These are phyloP conservation scores for Verticillium zaregamsianum DNA, from an alignment of 2,329 filamentous ascomycete species.

Conservation along the genomic window DNA sequence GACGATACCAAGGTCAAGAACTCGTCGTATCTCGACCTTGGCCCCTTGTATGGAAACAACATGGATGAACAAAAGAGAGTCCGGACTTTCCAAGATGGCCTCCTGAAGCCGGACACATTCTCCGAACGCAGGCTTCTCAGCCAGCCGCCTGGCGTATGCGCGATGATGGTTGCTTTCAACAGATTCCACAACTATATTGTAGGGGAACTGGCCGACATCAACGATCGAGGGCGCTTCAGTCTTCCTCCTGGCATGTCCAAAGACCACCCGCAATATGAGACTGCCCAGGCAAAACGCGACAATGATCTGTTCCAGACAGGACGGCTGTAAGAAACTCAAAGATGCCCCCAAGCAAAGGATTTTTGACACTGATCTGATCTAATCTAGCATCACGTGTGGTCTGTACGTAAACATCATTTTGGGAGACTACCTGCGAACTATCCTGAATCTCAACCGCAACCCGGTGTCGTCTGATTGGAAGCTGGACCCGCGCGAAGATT, in stretches of 20 bases:
- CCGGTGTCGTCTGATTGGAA: conserved; percentile 53
- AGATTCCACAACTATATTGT: conserved; percentile 68
- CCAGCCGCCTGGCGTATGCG: conserved; percentile 66
- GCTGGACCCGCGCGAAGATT: conserved; percentile 58
- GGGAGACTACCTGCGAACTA: conserved; percentile 57
- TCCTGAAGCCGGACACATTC: conserved; percentile 64
- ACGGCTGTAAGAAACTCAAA: conserved; percentile 25
- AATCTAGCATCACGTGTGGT: conserved; percentile 38
- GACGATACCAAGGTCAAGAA: conserved; percentile 62
- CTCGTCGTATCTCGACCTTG: conserved; percentile 71
- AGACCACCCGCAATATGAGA: conserved; percentile 18
- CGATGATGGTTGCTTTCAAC: conserved; percentile 64
- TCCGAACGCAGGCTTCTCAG: conserved; percentile 60
- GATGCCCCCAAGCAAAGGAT: background rate
- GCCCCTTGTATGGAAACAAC: conserved; percentile 68
- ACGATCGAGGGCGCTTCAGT: conserved; percentile 13
- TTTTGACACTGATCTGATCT: background rate
- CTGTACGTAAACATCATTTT: conserved; percentile 54
- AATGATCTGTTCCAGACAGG: conserved; percentile 54
- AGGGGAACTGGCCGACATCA: conserved; percentile 47
- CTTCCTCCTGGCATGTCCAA: background rate
- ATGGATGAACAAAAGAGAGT: conserved; percentile 59
- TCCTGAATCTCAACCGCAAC: conserved; percentile 52
- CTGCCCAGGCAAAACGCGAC: conserved; percentile 37
- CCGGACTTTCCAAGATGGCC: conserved; percentile 61